phyloP scores from a whole-genome alignment of 1,139 yeast genomes.

The Yamadazyma dushanensis region DNA sequence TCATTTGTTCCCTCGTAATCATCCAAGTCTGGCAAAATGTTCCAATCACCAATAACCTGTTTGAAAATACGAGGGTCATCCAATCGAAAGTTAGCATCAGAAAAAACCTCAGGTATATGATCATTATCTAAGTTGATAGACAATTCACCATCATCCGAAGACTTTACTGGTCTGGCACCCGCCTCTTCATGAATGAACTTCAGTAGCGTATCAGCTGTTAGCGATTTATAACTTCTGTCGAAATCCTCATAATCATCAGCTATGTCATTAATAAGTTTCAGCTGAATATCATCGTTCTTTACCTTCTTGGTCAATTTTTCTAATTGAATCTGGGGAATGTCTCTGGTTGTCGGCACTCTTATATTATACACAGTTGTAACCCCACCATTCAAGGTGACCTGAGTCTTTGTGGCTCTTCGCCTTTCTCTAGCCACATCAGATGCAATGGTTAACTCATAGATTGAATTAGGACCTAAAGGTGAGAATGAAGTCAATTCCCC shows the following conservation, averaged over 20 bases:
- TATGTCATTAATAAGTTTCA: slow-evolving; percentile 44
- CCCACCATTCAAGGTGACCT: slow-evolving; percentile 45
- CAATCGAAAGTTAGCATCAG: slow-evolving; percentile 67
- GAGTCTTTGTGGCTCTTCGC: slow-evolving; percentile 30
- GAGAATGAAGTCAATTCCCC: slow-evolving; percentile 31
- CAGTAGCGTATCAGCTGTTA: slow-evolving; percentile 51
- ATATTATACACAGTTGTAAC: slow-evolving; percentile 43
- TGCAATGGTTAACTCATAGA: slow-evolving; percentile 68
- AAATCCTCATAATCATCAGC: slow-evolving; percentile 56
- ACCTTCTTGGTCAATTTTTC: slow-evolving; percentile 56
- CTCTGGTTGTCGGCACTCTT: slow-evolving; percentile 71
- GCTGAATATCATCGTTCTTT: slow-evolving; percentile 46
- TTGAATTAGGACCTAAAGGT: slow-evolving; percentile 78
- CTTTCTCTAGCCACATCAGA: slow-evolving; percentile 49
- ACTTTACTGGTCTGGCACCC: background rate
- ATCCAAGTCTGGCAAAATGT: slow-evolving; percentile 30
- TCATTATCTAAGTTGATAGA: slow-evolving; percentile 12
- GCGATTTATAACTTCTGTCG: slow-evolving; percentile 47
- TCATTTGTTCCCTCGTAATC: slow-evolving; percentile 17
- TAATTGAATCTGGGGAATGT: slow-evolving; percentile 81
- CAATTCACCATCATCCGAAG: slow-evolving; percentile 9
- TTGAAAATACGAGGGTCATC: slow-evolving; percentile 88
- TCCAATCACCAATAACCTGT: slow-evolving; percentile 61
- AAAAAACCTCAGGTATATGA: slow-evolving; percentile 68
- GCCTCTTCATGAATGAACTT: slow-evolving; percentile 25